phyloP scores from a whole-genome alignment of 78 protist genomes.

The Dictyostelium intermedium region DNA sequence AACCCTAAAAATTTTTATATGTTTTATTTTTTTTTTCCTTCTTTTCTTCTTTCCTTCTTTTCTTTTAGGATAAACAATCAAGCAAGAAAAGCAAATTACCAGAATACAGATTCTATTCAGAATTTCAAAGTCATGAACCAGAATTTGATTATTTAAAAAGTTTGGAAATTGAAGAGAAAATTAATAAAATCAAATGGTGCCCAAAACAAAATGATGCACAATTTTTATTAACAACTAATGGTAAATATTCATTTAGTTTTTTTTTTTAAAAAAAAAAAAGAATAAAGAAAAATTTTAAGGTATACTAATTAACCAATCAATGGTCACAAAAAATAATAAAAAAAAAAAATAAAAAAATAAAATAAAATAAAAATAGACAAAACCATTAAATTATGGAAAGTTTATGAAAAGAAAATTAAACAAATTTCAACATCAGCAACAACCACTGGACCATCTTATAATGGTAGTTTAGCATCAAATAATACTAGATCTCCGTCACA shows the following conservation, averaged over 20 bases:
- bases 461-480: neutral
- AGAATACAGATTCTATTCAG: constrained; percentile 95
- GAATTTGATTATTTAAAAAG: constrained; percentile 98
- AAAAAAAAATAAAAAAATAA: neutral
- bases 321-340: too few species aligned
- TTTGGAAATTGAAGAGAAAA: constrained; percentile 98
- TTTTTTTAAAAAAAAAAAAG: neutral
- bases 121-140: constrained; percentile 98
- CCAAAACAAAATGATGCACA: constrained; percentile 70
- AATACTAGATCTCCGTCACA: constrained; percentile 27
- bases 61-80: constrained; percentile 39
- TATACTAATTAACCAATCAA: too few species aligned
- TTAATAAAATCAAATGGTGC: constrained; percentile 96
- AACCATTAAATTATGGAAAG: constrained; percentile 98
- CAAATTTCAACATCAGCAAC: constrained; percentile 27
- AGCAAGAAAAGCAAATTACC: constrained; percentile 48
- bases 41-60: too few species aligned
- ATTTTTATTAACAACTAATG: constrained; percentile 94
- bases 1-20: too few species aligned
- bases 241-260: neutral
- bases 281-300: too few species aligned
- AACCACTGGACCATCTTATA: constrained; percentile 15
- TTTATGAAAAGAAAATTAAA: constrained; percentile 84
- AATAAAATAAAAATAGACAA: constrained; percentile 90
- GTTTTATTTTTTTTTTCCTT: too few species aligned